Conservation (phyloP, 2,329 filamentous ascomycete genomes). For the Diaporthe vaccinii region DNA sequence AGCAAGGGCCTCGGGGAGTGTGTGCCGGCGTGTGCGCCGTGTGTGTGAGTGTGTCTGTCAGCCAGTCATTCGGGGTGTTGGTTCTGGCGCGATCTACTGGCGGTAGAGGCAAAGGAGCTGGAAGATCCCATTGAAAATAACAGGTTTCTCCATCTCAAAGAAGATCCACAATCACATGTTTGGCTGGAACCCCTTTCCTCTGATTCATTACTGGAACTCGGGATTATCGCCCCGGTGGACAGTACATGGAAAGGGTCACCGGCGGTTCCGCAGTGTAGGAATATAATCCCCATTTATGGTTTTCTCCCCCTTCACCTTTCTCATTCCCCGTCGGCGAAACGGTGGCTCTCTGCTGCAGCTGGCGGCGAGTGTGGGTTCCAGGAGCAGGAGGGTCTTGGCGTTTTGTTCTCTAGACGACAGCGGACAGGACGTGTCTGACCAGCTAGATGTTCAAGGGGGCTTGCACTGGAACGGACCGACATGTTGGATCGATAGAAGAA, state of each 20-base stretch:
- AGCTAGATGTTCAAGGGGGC: neutral
- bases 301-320: neutral
- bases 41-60: neutral
- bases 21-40: conserved; percentile 3
- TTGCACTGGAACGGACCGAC: neutral
- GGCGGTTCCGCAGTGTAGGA: conserved; percentile 44
- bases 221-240: neutral
- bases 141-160: conserved; percentile 28
- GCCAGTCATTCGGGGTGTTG: conserved; percentile 25
- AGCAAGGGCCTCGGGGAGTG: neutral
- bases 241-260: conserved; percentile 30
- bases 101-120: conserved; percentile 31
- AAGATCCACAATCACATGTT: conserved; percentile 34
- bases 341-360: neutral
- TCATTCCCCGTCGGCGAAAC: neutral
- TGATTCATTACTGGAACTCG: neutral
- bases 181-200: conserved; percentile 24
- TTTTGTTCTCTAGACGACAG: neutral
- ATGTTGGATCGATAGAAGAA: neutral
- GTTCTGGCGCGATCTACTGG: conserved; percentile 34
- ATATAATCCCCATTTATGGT: conserved; percentile 44
- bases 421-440: neutral
- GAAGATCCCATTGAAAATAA: neutral
- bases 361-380: no score
- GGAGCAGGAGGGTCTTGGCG: neutral